Percentiles rank a stretch among this genome's conserved stretches.
Evolutionary conservation across 192 early-diverging fungal genomes (phyloP).

Genomic region (Obelidium mucronatum): DNA sequence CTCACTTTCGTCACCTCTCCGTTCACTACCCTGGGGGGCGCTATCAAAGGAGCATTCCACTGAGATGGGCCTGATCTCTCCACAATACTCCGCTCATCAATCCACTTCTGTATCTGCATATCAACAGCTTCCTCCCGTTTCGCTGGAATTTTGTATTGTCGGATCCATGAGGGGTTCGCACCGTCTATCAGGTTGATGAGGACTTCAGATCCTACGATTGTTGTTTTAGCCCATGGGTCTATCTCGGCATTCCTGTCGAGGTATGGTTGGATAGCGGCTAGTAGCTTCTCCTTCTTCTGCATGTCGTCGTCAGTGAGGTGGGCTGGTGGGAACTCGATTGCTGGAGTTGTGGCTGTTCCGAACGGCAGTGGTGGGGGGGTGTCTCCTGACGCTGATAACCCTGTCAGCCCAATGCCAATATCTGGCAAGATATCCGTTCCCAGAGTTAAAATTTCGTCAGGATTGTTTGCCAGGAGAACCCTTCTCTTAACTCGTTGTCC

Average conservation of each 20-base stretch:
- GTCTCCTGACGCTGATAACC: not conserved
- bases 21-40: constrained; percentile 3
- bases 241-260: constrained; percentile 6
- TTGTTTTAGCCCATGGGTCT: not conserved
- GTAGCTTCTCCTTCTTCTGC: not conserved
- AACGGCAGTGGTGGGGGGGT: constrained; percentile 2
- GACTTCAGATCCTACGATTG: not conserved
- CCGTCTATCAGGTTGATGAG: not conserved
- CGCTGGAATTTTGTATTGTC: not conserved
- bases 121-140: not conserved
- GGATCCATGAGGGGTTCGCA: not conserved
- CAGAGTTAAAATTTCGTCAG: not conserved
- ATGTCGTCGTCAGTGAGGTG: not conserved
- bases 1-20: not conserved
- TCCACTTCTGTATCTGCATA: not conserved
- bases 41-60: constrained; percentile 1
- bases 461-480: not conserved
- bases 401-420: not conserved
- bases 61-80: not conserved
- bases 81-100: not conserved
- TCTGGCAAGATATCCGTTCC: not conserved
- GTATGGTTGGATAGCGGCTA: not conserved
- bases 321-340: not conserved
- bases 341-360: not conserved
- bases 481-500: not conserved